phyloP scores from a whole-genome alignment of 108 stramenopile genomes.

The Seminavis robusta region DNA sequence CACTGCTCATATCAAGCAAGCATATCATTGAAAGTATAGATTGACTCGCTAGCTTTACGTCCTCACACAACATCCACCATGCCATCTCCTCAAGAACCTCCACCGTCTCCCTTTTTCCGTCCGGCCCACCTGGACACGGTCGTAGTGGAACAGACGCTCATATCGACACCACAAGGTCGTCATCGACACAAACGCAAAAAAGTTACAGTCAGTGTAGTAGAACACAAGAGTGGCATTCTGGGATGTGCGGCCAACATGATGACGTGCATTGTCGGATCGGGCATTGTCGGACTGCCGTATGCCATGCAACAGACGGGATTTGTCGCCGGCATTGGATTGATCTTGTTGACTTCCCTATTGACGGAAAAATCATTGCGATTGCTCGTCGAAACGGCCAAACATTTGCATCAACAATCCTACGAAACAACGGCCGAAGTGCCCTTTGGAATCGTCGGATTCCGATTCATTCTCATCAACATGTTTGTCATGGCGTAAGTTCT shows the following conservation, averaged over 20 bases:
- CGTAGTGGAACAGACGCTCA: no score
- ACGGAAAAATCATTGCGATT: constrained; percentile 75
- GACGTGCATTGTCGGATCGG: constrained; percentile 83
- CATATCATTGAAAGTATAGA: no score
- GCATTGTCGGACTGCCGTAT: constrained; percentile 87
- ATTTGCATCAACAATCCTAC: constrained; percentile 64
- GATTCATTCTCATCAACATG: constrained; percentile 71
- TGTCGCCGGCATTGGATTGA: constrained; percentile 57
- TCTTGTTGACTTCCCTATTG: constrained; percentile 47
- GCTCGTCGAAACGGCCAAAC: constrained; percentile 75
- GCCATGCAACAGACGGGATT: constrained; percentile 79
- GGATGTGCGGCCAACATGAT: constrained; percentile 77
- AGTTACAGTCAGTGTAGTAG: no score
- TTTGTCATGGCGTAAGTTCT: constrained; percentile 75
- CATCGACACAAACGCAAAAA: no score
- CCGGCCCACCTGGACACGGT: no score
- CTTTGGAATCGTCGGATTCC: constrained; percentile 70
- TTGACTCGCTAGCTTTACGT: no score
- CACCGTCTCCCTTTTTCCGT: no score
- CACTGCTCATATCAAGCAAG: no score
- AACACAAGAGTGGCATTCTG: constrained; percentile 58
- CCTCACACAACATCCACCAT: no score
- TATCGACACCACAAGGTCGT: no score
- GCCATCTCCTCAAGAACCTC: no score
- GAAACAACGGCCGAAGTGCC: constrained; percentile 76